Evolutionary conservation across 805 yeast genomes (phyloP).

Genomic region (Pichia nanzhaoensis): DNA sequence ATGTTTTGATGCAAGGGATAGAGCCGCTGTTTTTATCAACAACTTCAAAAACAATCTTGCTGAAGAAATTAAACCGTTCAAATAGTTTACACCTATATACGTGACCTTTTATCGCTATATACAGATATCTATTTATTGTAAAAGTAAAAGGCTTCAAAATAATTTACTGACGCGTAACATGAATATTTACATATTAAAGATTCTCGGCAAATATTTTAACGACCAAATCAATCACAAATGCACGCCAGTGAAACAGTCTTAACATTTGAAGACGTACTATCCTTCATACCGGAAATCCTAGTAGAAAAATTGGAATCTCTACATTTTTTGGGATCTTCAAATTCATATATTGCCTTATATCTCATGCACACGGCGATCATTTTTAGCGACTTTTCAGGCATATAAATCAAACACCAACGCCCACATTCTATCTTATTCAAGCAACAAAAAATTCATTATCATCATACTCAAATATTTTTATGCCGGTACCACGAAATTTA

Average conservation of each 20-base stretch:
- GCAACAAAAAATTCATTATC: conserved; percentile 5
- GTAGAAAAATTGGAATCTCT: conserved; percentile 15
- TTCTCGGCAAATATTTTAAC: too few relatives aligned
- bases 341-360: conserved; percentile 14
- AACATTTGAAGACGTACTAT: conserved; percentile 14
- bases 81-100: background rate
- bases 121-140: too few relatives aligned
- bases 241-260: background rate
- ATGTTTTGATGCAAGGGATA: conserved; percentile 39
- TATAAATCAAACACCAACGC: background rate
- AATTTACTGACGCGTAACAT: background rate
- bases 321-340: background rate
- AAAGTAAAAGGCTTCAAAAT: too few relatives aligned
- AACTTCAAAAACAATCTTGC: conserved; percentile 16
- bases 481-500: background rate
- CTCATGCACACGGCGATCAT: conserved; percentile 19
- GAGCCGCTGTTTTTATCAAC: conserved; percentile 33
- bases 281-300: conserved; percentile 10
- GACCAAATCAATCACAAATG: too few relatives aligned
- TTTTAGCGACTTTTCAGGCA: conserved; percentile 4
- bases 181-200: background rate
- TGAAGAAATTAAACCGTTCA: background rate
- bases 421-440: conserved; percentile 1
- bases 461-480: background rate
- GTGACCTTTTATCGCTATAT: too few relatives aligned